These are phyloP conservation scores for Camellia oleifera DNA, from an alignment of 179 eudicot species.

Conservation along the genomic window DNA sequence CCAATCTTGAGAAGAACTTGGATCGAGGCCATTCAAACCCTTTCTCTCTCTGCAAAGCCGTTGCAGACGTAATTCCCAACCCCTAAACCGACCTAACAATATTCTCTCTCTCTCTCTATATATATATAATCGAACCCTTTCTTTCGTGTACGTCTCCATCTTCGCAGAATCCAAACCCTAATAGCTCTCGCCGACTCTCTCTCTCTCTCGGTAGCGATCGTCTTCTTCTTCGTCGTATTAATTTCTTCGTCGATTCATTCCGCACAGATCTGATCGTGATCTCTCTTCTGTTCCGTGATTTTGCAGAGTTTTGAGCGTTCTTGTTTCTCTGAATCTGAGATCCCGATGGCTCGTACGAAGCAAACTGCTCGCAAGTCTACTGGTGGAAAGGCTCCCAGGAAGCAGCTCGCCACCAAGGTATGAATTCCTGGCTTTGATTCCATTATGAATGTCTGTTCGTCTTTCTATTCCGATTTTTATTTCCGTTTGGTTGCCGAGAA, in stretches of 20 bases:
- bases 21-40: background rate
- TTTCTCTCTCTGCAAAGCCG: constrained; percentile 6
- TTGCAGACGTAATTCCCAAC: background rate
- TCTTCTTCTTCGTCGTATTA: background rate
- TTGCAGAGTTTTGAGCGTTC: background rate
- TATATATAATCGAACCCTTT: background rate
- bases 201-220: background rate
- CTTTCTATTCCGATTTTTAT: background rate
- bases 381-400: constrained; percentile 45
- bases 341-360: constrained; percentile 36
- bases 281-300: background rate
- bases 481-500: background rate
- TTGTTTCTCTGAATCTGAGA: background rate
- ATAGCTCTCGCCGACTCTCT: background rate
- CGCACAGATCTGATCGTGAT: background rate
- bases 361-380: constrained; percentile 44
- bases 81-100: background rate
- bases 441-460: background rate
- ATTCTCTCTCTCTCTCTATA: too few species aligned
- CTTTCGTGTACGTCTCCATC: background rate
- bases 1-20: constrained; percentile 6
- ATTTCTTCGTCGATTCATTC: background rate
- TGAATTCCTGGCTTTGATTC: background rate
- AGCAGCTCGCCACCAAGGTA: constrained; percentile 43
- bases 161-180: background rate